Base-by-base conservation (phyloP, 2,329 filamentous ascomycete genomes). In the Monilinia fructicola region DNA sequence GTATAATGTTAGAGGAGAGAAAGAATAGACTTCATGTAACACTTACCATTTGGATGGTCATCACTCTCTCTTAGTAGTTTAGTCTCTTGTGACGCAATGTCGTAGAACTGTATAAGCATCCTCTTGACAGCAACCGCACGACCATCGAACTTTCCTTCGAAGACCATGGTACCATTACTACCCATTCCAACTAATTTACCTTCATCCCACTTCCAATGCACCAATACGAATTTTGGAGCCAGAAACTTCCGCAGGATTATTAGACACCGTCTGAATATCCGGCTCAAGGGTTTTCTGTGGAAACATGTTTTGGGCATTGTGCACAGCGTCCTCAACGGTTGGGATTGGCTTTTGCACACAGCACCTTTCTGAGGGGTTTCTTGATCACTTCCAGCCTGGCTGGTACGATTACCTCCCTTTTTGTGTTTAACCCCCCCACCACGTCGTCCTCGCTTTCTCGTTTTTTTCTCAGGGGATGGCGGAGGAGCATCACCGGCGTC, bases 121-220 rank as follows among this genome's bases (percentile, higher is more conserved):
- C 95, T 88, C 82, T 99, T 99, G 58, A 99, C 92, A 1, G 95
- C 95, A 35, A 99, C 94, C 54, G 93, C 90, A 61, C 93, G 89
- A 31, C 93, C 93, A 77, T 96, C 95, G 76, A 96, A 98, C 64
- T 89, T 91, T n/a, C 95, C 95, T 59, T 92, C 90, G 77, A 95
- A 98, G 0, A 99, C 95, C 64, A 96, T 88, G 0, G 95, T 99
- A n/a, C 95, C 95, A 75, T 97, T 96, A 77, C 94, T 98, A 65
- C 95, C 95, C 67, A 92, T 89, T 28, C 87, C 87, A 40, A 90
- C 81, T 70, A 88, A 84, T 72, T 84, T 81, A 55, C 88, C 84
- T 54, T 84, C 84, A 69, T 89, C 83, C 83, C 63, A 90, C 87
- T 71, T 88, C 84, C 1, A 90, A 83, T 66, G 84, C 86, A 40